A percentile compares a stretch with the other conserved stretches of the same genome.
Evolutionary conservation across 1,284 basidiomycete genomes (phyloP).

Genomic region (Ceratobasidium sp.): DNA sequence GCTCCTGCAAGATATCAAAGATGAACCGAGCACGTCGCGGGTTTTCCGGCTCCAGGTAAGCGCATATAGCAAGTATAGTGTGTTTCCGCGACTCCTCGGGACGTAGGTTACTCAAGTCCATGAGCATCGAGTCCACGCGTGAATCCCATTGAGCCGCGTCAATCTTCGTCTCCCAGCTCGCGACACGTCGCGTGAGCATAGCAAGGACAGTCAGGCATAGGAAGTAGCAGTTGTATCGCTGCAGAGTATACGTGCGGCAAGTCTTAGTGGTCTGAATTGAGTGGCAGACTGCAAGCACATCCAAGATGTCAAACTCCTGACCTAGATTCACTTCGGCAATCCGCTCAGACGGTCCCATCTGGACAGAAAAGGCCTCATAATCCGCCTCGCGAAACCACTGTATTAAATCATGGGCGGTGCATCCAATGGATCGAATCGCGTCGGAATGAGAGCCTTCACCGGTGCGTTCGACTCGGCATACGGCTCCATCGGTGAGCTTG

Average conservation of each 20-base stretch:
- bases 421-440: too few relatives aligned
- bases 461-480: too few relatives aligned
- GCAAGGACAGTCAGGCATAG: conserved; percentile 2
- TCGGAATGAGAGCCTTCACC: too few relatives aligned
- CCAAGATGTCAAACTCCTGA: background rate
- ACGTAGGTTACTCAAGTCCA: background rate
- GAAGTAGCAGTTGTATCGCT: conserved; percentile 13
- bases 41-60: background rate
- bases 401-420: too few relatives aligned
- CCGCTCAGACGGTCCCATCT: too few relatives aligned
- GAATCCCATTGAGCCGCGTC: background rate
- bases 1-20: too few relatives aligned
- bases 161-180: background rate
- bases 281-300: background rate
- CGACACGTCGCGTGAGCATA: background rate
- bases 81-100: background rate
- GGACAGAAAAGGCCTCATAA: too few relatives aligned
- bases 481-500: too few relatives aligned
- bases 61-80: background rate
- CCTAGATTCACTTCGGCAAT: background rate
- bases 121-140: background rate
- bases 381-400: too few relatives aligned
- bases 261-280: background rate
- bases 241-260: background rate
- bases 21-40: background rate